phyloP scores from a whole-genome alignment of 2,329 filamentous ascomycete species.

The Aquanectria penicillioides region DNA sequence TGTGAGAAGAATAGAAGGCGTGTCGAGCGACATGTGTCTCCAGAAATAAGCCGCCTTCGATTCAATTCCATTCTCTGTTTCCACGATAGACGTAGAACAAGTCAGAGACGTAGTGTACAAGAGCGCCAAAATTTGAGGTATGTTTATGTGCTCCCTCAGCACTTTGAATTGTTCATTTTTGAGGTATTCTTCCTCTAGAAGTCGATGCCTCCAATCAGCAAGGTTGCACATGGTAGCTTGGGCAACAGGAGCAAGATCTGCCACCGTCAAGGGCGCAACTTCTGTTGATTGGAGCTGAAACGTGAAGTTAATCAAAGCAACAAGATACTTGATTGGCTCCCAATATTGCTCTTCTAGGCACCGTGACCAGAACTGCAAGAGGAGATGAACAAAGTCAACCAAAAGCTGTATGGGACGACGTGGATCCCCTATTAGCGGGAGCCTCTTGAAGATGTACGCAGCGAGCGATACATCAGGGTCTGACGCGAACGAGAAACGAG shows the following conservation, averaged over 20 bases:
- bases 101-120: constrained; percentile 72
- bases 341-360: constrained; percentile 73
- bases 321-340: constrained; percentile 71
- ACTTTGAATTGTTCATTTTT: constrained; percentile 49
- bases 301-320: constrained; percentile 71
- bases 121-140: constrained; percentile 70
- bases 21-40: constrained; percentile 72
- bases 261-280: constrained; percentile 68
- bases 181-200: constrained; percentile 59
- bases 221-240: constrained; percentile 70
- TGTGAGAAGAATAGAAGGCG: constrained; percentile 73
- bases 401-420: constrained; percentile 65
- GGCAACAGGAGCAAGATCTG: constrained; percentile 64
- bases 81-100: constrained; percentile 57
- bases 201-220: constrained; percentile 65
- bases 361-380: constrained; percentile 74
- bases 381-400: constrained; percentile 69
- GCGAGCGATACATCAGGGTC: constrained; percentile 70
- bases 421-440: constrained; percentile 66
- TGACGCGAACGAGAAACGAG: constrained; percentile 72
- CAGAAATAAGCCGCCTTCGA: constrained; percentile 65
- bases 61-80: constrained; percentile 43
- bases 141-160: constrained; percentile 67
- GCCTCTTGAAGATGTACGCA: constrained; percentile 72
- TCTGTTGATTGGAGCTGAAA: constrained; percentile 69